Conservation (phyloP, 495 filamentous ascomycete genomes). For the Aspergillus indologenus region DNA sequence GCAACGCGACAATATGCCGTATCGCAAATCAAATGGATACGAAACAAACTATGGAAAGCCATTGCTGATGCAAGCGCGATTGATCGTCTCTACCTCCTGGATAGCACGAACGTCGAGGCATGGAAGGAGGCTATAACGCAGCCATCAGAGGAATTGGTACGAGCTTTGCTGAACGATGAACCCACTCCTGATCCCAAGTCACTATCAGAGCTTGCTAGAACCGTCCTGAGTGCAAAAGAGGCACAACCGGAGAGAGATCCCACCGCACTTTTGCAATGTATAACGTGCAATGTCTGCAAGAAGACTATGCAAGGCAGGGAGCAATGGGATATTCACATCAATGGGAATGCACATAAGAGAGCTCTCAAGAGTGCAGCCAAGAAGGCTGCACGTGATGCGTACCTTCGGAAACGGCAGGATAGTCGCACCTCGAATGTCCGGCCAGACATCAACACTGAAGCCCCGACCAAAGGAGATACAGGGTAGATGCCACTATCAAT, state of each 20-base stretch:
- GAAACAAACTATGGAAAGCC: conserved; percentile 69
- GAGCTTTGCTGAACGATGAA: conserved; percentile 53
- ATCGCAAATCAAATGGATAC: conserved; percentile 81
- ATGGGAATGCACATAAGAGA: conserved; percentile 59
- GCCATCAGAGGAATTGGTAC: conserved; percentile 60
- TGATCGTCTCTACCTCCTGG: conserved; percentile 65
- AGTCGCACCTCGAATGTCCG: neutral
- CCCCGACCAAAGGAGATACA: neutral
- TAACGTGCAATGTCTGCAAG: conserved; percentile 68
- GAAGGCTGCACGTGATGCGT: conserved; percentile 30
- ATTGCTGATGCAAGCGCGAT: conserved; percentile 51
- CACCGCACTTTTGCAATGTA: conserved; percentile 33
- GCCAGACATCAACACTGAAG: neutral
- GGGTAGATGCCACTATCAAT: neutral
- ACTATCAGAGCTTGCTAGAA: conserved; percentile 57
- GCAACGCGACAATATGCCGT: conserved; percentile 86
- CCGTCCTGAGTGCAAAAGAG: conserved; percentile 53
- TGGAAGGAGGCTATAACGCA: conserved; percentile 60
- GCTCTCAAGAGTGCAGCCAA: conserved; percentile 34
- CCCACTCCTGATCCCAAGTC: conserved; percentile 57
- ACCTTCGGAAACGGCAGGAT: conserved; percentile 18
- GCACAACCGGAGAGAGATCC: conserved; percentile 43
- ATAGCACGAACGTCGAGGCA: conserved; percentile 59
- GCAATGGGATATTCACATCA: conserved; percentile 74
- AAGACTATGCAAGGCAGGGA: conserved; percentile 65